phyloP scores from a whole-genome alignment of 2,329 filamentous ascomycete species.

The Clonostachys solani region DNA sequence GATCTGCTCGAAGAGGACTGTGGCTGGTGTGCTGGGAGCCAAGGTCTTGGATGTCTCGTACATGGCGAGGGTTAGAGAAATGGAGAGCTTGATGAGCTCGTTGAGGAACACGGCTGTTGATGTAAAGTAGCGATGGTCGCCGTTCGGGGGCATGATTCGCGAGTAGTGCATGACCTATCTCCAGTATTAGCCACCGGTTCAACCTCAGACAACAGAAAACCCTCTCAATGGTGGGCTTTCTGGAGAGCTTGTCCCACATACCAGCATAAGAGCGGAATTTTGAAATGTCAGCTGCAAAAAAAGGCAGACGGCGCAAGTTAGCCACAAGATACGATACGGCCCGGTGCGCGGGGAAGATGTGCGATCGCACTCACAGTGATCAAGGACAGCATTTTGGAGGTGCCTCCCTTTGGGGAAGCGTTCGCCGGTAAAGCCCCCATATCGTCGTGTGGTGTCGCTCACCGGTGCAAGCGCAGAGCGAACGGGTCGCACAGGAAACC shows the following conservation, averaged over 20 bases:
- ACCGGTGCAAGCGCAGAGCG: no score
- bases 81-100: slow-evolving; percentile 83
- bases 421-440: no score
- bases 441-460: no score
- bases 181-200: no score
- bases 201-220: not conserved
- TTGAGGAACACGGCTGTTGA: slow-evolving; percentile 93
- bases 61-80: slow-evolving; percentile 82
- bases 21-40: slow-evolving; percentile 74
- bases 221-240: no score
- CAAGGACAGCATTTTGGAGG: slow-evolving; percentile 4
- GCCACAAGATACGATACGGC: no score
- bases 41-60: slow-evolving; percentile 79
- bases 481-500: no score
- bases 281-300: slow-evolving; percentile 53
- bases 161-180: slow-evolving; percentile 87
- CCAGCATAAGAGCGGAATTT: slow-evolving; percentile 74
- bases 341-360: no score
- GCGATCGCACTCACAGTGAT: slow-evolving; percentile 1
- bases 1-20: slow-evolving; percentile 75
- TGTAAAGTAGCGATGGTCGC: slow-evolving; percentile 84
- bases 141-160: slow-evolving; percentile 79
- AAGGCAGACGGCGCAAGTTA: not conserved
- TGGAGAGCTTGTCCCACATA: slow-evolving; percentile 25
- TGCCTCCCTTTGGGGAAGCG: not conserved